Base-by-base conservation (phyloP, 768 basidiomycete species). In the Kwoniella heveanensis region DNA sequence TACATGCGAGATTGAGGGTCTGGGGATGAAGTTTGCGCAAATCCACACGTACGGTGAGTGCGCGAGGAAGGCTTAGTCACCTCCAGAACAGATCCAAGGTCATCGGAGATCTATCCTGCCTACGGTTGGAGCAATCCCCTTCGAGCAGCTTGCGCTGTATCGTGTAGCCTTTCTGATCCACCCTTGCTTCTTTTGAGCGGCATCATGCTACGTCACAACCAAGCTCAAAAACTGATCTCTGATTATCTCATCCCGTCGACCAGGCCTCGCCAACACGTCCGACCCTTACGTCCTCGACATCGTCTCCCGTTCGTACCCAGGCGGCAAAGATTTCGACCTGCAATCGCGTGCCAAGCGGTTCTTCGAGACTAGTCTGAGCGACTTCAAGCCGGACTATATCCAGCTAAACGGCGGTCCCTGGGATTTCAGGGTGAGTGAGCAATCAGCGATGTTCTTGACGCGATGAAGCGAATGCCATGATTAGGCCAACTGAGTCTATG, bases 211-310 rank as follows among this genome's bases (percentile, higher is more conserved):
- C n/a, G n/a, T n/a, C n/a, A n/a, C n/a, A n/a, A n/a, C n/a, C n/a
- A n/a, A n/a, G n/a, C n/a, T n/a, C n/a, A n/a, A n/a, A n/a, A n/a
- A n/a, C n/a, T n/a, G n/a, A n/a, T n/a, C n/a, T n/a, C n/a, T n/a
- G n/a, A 6, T 36, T 36, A 6, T 13, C 32, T 36, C 13, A 36
- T 13, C 32, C 7, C 13, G 32, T 36, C 32, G 32, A 36, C 32
- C 32, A 49, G 48, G 48, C 48, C 48, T 49, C 48, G 48, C 48
- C 2, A 49, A 49, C 22, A 49, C 48, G 2, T 49, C 48, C 17
- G 48, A 49, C 48, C 48, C 48, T 4, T 49, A 49, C 22, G 48
- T 49, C 48, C 21, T 24, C 48, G 48, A 49, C 48, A 49, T 49
- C 48, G 48, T 49, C 48, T 49, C 48, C 25, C 48, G 48, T 10